Evolutionary conservation across 2,329 filamentous ascomycete species (phyloP), one percentile per base, ranked within the genome.

Genomic region (Fusarium nurragi): DNA sequence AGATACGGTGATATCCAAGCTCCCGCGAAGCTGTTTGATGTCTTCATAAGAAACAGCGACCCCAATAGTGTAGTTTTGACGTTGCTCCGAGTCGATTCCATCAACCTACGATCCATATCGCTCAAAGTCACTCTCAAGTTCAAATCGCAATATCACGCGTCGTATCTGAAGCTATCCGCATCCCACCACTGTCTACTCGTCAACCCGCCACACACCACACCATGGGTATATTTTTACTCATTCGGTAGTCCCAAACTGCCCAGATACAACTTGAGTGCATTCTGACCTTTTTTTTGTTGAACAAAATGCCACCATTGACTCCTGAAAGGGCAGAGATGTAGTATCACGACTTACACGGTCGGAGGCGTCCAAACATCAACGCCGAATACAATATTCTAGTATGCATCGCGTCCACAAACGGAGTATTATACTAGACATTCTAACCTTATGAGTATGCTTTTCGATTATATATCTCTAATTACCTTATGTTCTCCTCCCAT

Each of bases 161-260:
- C 60, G 63, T 54, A 68, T 67, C 70, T 76, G 73, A 76, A 75
- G 74, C 74, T 75, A 76, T 76, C 73, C 71, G 63, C 74, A 76
- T 64, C 64, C 56, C 51, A 57, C 51, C 49, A 64, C 60, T 57
- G 45, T 59, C 58, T 59, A 30, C 57, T 64, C 64, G 50, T 51
- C 48, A 65, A 72, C 52, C 55, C 54, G 43, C 53, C 58, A 59
- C 53, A 64, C 63, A 51, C 36, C 64, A 50, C 70, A 28, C 25
- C 51, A 59, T 50, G 38, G 19, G 32, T 40, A 19, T 41, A 44
- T 46, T 45, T 63, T 40, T 14, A 9, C 14, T 45, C 11, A 9
- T 47, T 38, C 38, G 14, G 18, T 14, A 4, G 43, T 34, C 21
- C 10, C 6, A 26, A 11, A 22, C 22, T 59, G 18, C 32, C 4